Base-by-base conservation (phyloP, 495 filamentous ascomycete genomes). In the Penicillium verhagenii region DNA sequence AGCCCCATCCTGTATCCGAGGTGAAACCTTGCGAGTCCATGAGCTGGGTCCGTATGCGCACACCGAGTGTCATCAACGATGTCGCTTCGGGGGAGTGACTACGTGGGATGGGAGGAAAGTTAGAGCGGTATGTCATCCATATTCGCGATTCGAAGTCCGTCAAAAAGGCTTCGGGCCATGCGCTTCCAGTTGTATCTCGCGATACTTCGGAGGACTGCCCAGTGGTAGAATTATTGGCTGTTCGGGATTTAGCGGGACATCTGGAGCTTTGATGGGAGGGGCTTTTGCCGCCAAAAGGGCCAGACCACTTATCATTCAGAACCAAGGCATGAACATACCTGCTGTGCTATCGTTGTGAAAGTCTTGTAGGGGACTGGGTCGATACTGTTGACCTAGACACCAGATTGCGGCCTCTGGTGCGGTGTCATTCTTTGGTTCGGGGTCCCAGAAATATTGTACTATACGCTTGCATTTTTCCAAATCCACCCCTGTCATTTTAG, bases 51-150 rank as follows among this genome's bases (percentile, higher is more conserved):
- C 90, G 83, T 53, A 97, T 71, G 31, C 90, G 86, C 65, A 96
- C 92, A 18, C 89, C 72, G 35, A 97, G 82, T n/a, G 90, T 92
- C 79, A 97, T 84, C 1, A 83, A 80, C n/a, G 86, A 78, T 2
- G 76, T 66, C 1, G 87, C 86, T 56, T 83, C 82, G 0, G 85
- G 82, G 47, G 90, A 86, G n/a, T 83, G 74, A 11, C 84, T 87
- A 66, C 81, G 87, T n/a, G 88, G 80, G 68, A 99, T 99, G 2
- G 84, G 75, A 4, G 85, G 74, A 65, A 99, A 99, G 60, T 86
- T 86, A 20, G 86, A 93, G 43, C 95, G 86, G 64, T 99, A 99
- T 10, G 94, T 97, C 77, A 99, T 87, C 95, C 95, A 99, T 69
- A 96, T 84, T 52, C 84, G 82, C 6, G 91, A 91, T 69, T 96